phyloP scores from a whole-genome alignment of 2,329 filamentous ascomycete species.

The Elsinoe batatas region DNA sequence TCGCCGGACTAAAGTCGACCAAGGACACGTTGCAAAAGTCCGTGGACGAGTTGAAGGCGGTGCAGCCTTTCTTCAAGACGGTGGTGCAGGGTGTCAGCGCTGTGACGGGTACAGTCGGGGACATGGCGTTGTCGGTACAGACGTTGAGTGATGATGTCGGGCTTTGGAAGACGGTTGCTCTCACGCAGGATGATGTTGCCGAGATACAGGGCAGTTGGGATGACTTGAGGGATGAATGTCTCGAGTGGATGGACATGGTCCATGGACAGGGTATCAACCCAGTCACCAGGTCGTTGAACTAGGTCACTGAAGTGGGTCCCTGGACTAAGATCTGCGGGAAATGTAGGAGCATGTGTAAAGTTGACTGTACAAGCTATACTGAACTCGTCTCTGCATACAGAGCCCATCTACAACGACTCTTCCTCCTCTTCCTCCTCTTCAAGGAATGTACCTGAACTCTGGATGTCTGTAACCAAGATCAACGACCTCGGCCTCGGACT shows the following conservation, averaged over 20 bases:
- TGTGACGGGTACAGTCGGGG: neutral
- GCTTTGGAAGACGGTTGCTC: neutral
- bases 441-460: constrained; percentile 47
- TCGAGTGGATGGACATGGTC: neutral
- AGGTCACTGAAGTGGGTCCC: neutral
- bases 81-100: neutral
- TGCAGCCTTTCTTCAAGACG: neutral
- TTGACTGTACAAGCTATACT: no score
- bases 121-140: neutral
- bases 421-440: constrained; percentile 7
- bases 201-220: neutral
- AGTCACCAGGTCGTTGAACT: neutral
- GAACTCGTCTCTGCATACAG: no score
- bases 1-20: neutral
- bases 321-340: no score
- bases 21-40: neutral
- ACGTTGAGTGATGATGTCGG: neutral
- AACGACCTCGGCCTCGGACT: constrained; percentile 37
- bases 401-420: neutral
- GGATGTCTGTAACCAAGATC: constrained; percentile 47
- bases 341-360: no score
- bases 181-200: neutral
- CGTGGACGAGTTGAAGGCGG: neutral
- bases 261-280: neutral
- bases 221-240: neutral